Base-by-base conservation (phyloP, 805 yeast species). In the Nakazawaea holstii region DNA sequence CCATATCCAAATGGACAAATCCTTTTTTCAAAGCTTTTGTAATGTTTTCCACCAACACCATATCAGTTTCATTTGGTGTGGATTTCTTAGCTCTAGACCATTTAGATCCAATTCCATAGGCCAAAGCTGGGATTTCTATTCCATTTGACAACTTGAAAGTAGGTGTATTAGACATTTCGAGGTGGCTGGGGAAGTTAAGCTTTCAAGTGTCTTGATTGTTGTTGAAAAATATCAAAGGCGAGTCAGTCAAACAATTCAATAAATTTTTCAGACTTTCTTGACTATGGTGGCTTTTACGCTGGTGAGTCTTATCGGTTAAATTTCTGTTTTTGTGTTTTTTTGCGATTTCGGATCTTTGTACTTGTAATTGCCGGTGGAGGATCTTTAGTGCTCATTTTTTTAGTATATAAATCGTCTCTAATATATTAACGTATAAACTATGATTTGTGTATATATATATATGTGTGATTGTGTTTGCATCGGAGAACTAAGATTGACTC, bases 31-130 rank as follows among this genome's bases (percentile, higher is more conserved):
- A 38, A 35, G 49, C 49, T 28, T 29, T 37, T 11, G 39, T 29
- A 4, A 47, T 47, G 13, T 38, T 41, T 14, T 32, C 14, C 5
- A 30, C 49, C n/a, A 47, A 36, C 8, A 42, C 8, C 11, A 24
- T 10, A 20, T 42, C 43, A 26, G 47, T 41, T 15, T 53, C 50
- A 30, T 46, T 47, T 10, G 49, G 49, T 28, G 53, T 50, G 14
- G 58, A 61, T 55, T 59, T 61, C 53, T 65, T 66, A 46, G 58
- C 69, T 61, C 50, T 60, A 52, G 61, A 65, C 76, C 82, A 80
- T 54, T 76, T 77, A 46, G 84, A 78, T n/a, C 84, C 84, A n/a
- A 80, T 65, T 4, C 85, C 85, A 40, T 75, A 76, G 2, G 87
- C 91, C 36, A 87, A 68, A 9, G 72, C 74, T 31, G 92, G 92